Base-by-base conservation (phyloP, 2,329 filamentous ascomycete species). In the Cytospora piceae region DNA sequence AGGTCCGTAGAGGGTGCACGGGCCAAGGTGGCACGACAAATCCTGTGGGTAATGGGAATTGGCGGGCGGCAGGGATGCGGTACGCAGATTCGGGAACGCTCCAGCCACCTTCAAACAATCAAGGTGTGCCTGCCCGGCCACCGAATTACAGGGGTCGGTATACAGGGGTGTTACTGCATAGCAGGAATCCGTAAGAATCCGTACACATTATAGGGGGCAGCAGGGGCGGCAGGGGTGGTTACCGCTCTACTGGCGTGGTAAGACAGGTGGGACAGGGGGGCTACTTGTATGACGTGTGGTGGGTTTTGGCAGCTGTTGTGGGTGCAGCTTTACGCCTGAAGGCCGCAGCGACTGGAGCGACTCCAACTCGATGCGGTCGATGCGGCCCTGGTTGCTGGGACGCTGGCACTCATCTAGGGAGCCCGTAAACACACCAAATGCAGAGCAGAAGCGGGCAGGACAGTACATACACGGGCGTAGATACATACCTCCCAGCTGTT, bases 101-200 rank as follows among this genome's bases (percentile, higher is more conserved):
- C 46, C 46, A 49, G 46, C 46, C 46, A 49, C 46, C 46, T n/a
- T 49, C 46, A 49, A 49, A 49, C 46, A 49, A 49, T 49, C 46
- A 49, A 49, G 46, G 46, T 49, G 46, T 49, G 46, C 46, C 46
- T 49, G 46, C 46, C 46, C 46, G 46, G 46, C 46, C 46, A 49
- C 46, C 46, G 46, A 49, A 49, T 49, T 49, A 49, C 46, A 49
- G n/a, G 46, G 46, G 15, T 24, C 7, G 46, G n/a, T 2, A 4
- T 49, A 24, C 46, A 12, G 22, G 46, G 22, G n/a, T 49, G 11
- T 8, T 12, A 42, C 15, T n/a, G 46, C n/a, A n/a, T n/a, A n/a
- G n/a, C n/a, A n/a, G n/a, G n/a, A n/a, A n/a, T n/a, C n/a, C n/a
- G n/a, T n/a, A n/a, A n/a, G n/a, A n/a, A n/a, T 22, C n/a, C n/a